phyloP scores from a whole-genome alignment of 2,329 filamentous ascomycete species.

The Coniochaeta sp. region DNA sequence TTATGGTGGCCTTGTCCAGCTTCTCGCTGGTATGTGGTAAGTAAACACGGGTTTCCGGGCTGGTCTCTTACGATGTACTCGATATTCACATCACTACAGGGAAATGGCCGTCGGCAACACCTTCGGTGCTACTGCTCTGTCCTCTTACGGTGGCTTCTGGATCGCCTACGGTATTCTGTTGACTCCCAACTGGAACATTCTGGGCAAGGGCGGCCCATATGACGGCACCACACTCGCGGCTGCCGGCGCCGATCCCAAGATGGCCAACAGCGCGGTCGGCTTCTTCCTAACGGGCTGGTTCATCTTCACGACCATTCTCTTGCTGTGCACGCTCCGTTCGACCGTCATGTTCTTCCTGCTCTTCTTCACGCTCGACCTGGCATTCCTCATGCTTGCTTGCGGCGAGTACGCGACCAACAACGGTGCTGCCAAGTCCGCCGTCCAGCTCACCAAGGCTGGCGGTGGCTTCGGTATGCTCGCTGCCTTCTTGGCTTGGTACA shows the following conservation, averaged over 20 bases:
- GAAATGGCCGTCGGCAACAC: slow-evolving; percentile 86
- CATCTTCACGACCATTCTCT: slow-evolving; percentile 71
- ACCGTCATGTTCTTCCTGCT: slow-evolving; percentile 71
- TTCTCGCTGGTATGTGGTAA: slow-evolving; percentile 82
- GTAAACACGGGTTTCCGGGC: slow-evolving; percentile 13
- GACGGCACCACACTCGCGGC: slow-evolving; percentile 2
- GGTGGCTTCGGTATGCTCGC: slow-evolving; percentile 75
- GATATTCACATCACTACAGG: slow-evolving; percentile 35
- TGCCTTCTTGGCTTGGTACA: slow-evolving; percentile 82
- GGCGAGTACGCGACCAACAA: slow-evolving; percentile 51
- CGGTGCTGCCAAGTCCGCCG: slow-evolving; percentile 34
- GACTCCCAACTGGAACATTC: slow-evolving; percentile 59
- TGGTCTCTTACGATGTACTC: no score
- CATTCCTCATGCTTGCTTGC: slow-evolving; percentile 66
- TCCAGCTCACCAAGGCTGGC: slow-evolving; percentile 57
- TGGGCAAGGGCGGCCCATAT: slow-evolving; percentile 37
- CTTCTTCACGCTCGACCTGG: slow-evolving; percentile 69
- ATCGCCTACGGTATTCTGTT: slow-evolving; percentile 65
- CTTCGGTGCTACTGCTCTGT: slow-evolving; percentile 73
- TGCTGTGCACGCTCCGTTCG: slow-evolving; percentile 68
- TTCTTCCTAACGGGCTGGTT: slow-evolving; percentile 77
- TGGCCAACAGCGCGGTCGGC: slow-evolving; percentile 55
- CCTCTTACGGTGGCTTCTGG: slow-evolving; percentile 82
- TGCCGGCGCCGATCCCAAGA: slow-evolving; percentile 22
- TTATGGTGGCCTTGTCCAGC: slow-evolving; percentile 72